phyloP scores from a whole-genome alignment of 1,139 yeast genomes.

The Wickerhamomyces sp. region DNA sequence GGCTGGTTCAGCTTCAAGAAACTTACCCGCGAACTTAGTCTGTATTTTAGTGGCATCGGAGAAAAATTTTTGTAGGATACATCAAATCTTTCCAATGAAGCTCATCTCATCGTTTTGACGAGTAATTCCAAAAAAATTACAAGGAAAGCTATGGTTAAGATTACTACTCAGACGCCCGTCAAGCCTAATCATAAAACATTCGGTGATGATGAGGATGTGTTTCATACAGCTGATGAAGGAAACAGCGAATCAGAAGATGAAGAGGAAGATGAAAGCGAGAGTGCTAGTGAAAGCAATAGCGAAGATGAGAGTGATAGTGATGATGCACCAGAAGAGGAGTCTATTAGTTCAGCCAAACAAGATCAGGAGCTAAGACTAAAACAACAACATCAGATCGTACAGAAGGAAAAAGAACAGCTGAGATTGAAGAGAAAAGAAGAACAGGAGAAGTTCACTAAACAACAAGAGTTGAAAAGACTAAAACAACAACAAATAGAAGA shows the following conservation, averaged over 20 bases:
- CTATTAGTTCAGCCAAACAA: constrained; percentile 23
- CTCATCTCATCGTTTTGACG: too few relatives aligned
- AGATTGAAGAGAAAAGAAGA: constrained; percentile 48
- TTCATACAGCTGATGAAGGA: constrained; percentile 19
- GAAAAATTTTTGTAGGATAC: too few relatives aligned
- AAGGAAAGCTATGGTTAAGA: not conserved
- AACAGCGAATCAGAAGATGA: constrained; percentile 6
- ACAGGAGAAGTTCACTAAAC: constrained; percentile 39
- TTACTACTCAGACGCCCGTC: not conserved
- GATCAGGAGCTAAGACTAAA: constrained; percentile 34
- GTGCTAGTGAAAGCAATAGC: constrained; percentile 1
- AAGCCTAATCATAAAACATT: constrained; percentile 15
- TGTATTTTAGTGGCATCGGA: too few relatives aligned
- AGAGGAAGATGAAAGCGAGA: constrained; percentile 5
- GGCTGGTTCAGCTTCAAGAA: too few relatives aligned
- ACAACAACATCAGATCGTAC: constrained; percentile 30
- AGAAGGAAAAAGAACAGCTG: constrained; percentile 33
- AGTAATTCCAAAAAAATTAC: not conserved
- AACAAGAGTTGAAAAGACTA: constrained; percentile 33
- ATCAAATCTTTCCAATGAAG: not conserved
- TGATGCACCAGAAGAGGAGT: constrained; percentile 36
- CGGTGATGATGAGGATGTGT: constrained; percentile 15
- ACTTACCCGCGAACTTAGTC: too few relatives aligned
- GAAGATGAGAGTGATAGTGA: constrained; percentile 26
- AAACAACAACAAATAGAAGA: constrained; percentile 33